These are phyloP conservation scores for Aspergillus novofumigatus DNA, from an alignment of 2,329 filamentous ascomycete genomes.

Conservation along the genomic window DNA sequence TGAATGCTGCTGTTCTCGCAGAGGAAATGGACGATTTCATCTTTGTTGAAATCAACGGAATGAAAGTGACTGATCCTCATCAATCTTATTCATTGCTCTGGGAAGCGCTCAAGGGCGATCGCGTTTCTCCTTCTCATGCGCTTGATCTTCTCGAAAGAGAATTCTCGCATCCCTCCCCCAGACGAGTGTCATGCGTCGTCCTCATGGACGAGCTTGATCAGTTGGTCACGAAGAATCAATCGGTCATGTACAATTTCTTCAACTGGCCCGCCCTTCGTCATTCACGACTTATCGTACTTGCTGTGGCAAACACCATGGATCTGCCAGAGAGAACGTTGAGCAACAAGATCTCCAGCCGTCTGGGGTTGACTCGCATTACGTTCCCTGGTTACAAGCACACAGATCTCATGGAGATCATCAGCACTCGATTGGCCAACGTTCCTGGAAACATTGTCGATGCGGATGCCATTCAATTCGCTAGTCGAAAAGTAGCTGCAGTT, in stretches of 20 bases:
- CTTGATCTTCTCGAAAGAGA: constrained; percentile 87
- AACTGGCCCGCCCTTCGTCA: constrained; percentile 95
- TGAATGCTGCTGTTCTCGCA: constrained; percentile 79
- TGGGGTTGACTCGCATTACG: constrained; percentile 88
- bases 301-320: constrained; percentile 99
- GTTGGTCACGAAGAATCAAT: constrained; percentile 94
- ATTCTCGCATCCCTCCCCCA: constrained; percentile 85
- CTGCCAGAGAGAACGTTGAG: constrained; percentile 90
- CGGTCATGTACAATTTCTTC: constrained; percentile 99
- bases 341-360: constrained; percentile 94
- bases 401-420: constrained; percentile 95
- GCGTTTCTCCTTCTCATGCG: constrained; percentile 87
- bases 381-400: constrained; percentile 97
- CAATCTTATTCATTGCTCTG: constrained; percentile 93
- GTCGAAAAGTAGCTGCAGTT: constrained; percentile 92
- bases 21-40: constrained; percentile 98
- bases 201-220: constrained; percentile 98
- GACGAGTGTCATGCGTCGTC: constrained; percentile 90
- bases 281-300: constrained; percentile 88
- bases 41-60: constrained; percentile 98
- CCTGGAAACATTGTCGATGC: constrained; percentile 84
- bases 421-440: constrained; percentile 85
- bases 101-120: constrained; percentile 91
- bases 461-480: constrained; percentile 93
- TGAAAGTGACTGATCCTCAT: constrained; percentile 98